Base-by-base conservation (phyloP, 768 basidiomycete genomes). In the Omphalotus guepiniiformis region DNA sequence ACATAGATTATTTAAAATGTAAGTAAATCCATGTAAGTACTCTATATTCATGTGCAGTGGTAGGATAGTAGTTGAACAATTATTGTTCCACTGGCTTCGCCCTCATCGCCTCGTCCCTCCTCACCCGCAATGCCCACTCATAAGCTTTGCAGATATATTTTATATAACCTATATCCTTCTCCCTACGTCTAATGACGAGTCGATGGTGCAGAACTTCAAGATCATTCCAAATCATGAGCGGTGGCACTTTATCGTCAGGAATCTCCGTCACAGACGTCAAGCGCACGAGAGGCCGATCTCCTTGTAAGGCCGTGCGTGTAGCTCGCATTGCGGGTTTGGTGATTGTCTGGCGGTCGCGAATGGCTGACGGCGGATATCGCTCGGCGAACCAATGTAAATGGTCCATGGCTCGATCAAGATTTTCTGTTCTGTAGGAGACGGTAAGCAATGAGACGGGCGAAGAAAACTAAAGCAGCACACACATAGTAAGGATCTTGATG, bases 241-340 rank as follows among this genome's bases (percentile, higher is more conserved):
- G 93, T 0, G 93, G 88, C 5, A 96, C 83, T 19, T 75, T 59
- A 54, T 91, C 85, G 58, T 96, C 93, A 1, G 79, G 76, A 3
- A 85, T 72, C 15, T 80, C 78, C 2, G 71, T 63, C 0, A 66
- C 62, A 4, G 82, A 75, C 2, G 78, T 79, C 54, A 90, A 69
- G 18, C 88, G 82, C 18, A 95, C 85, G 25, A 93, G 63, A 3
- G 89, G 88, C 12, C 81, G 74, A 1, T 69, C 57, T 1, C 71
- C 80, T 13, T 62, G 58, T 21, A 91, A 77, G 2, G 69, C 55
- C 0, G 79, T 83, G 22, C 80, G 78, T 2, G 80, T 82, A 5
- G 82, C 81, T 22, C 80, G 78, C 42, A 82, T 64, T 6, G 63
- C 60, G 2, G 69, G 74, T 54, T 75, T 82, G 27, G 37, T 29